A percentile compares a stretch with the other conserved stretches of the same genome.
These are phyloP conservation scores for Rhododendron vialii DNA, from an alignment of 148 eudicot species.

Conservation along the genomic window DNA sequence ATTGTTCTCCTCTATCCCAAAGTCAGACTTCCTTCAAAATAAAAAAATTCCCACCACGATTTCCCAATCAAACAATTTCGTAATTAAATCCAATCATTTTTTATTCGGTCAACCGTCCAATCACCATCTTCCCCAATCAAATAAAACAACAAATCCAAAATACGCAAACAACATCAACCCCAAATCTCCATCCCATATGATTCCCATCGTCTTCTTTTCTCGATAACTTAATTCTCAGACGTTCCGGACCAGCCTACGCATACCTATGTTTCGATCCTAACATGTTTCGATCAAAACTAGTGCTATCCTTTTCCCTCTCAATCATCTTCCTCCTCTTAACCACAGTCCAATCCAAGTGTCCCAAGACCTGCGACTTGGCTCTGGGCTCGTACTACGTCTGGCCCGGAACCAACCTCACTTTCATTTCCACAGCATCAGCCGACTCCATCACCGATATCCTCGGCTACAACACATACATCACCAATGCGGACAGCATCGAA, in stretches of 20 bases:
- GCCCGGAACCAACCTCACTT: conserved; percentile 17
- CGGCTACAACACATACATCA: conserved; percentile 33
- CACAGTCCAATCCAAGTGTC: conserved; percentile 35
- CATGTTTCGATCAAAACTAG: not conserved
- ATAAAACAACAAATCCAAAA: not conserved
- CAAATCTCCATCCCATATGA: not conserved
- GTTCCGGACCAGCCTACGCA: fast-evolving
- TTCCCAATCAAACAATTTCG: not conserved
- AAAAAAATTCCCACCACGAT: not conserved
- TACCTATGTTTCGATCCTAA: not conserved
- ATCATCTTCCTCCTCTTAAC: not conserved
- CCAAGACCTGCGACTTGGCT: conserved; percentile 51
- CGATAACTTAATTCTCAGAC: too few species aligned
- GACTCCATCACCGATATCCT: conserved; percentile 15
- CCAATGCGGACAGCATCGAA: conserved; percentile 26
- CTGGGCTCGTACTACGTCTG: conserved; percentile 56
- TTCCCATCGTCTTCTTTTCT: not conserved
- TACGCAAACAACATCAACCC: not conserved
- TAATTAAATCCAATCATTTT: not conserved
- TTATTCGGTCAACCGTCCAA: not conserved
- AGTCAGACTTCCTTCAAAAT: not conserved
- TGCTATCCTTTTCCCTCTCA: not conserved
- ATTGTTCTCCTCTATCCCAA: not conserved
- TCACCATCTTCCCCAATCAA: not conserved
- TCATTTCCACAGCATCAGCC: conserved; percentile 12